These are phyloP conservation scores for Papiliotrema flavescens DNA, from an alignment of 1,284 basidiomycete genomes.

Conservation along the genomic window DNA sequence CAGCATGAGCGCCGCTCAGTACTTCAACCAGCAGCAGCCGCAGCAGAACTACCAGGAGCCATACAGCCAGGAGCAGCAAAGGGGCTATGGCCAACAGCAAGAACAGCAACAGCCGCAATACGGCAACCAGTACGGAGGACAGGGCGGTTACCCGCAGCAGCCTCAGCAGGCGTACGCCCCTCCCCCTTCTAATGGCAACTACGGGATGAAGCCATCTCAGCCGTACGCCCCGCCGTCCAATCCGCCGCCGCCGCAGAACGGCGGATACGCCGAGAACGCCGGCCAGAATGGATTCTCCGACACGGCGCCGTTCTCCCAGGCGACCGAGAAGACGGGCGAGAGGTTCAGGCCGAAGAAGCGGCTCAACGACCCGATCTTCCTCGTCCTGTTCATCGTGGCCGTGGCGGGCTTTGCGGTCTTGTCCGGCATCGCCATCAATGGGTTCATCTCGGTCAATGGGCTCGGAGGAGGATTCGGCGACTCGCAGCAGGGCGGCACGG, in stretches of 20 bases:
- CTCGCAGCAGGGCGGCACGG: conserved; percentile 28
- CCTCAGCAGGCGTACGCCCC: conserved; percentile 6
- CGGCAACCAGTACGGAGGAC: conserved; percentile 1
- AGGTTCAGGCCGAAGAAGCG: conserved; percentile 65
- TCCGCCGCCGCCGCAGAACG: conserved; percentile 4
- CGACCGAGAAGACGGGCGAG: conserved; percentile 54
- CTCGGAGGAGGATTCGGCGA: conserved; percentile 49
- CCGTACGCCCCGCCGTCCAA: conserved; percentile 34
- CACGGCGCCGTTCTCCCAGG: conserved; percentile 55
- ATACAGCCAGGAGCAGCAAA: conserved; percentile 1
- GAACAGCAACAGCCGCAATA: conserved; percentile 5
- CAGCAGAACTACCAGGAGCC: conserved; percentile 6
- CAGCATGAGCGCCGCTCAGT: conserved; percentile 12
- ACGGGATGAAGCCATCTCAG: conserved; percentile 38
- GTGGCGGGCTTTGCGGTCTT: conserved; percentile 65
- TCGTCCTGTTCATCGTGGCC: conserved; percentile 66
- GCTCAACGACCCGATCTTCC: conserved; percentile 68
- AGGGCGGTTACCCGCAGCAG: background rate
- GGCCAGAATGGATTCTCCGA: conserved; percentile 28
- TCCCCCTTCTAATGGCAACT: conserved; percentile 10
- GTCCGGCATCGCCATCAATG: conserved; percentile 61
- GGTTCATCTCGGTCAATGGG: conserved; percentile 63
- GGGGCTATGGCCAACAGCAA: conserved; percentile 2
- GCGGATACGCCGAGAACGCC: conserved; percentile 6
- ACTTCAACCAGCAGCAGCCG: conserved; percentile 13